Percentiles rank a stretch among this genome's conserved stretches.
phyloP scores from a whole-genome alignment of 2,329 filamentous ascomycete species.

The Aspergillus neoniger region DNA sequence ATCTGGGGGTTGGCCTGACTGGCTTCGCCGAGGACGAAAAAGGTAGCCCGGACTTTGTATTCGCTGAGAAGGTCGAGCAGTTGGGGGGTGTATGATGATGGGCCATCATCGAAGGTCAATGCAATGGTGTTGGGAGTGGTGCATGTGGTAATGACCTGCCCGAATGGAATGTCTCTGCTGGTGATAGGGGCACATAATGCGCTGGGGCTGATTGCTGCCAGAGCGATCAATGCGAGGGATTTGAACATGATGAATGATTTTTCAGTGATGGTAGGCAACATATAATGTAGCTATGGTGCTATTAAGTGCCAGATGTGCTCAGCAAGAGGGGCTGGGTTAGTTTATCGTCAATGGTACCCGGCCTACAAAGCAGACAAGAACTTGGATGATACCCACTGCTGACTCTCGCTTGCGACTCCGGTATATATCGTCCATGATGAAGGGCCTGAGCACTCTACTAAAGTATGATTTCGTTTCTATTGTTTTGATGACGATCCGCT shows the following conservation, averaged over 20 bases:
- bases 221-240: not conserved
- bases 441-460: not conserved
- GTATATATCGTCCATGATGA: not conserved
- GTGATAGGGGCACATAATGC: not conserved
- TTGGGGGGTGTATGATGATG: constrained; percentile 58
- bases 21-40: constrained; percentile 59
- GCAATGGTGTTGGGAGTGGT: constrained; percentile 58
- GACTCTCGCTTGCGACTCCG: not conserved
- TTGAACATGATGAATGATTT: not conserved
- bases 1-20: constrained; percentile 26
- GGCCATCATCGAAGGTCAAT: constrained; percentile 67
- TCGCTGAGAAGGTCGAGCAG: constrained; percentile 59
- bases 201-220: not conserved
- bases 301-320: not conserved
- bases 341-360: not conserved
- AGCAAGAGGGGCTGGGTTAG: not conserved
- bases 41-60: constrained; percentile 63
- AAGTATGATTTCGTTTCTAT: not conserved
- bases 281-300: not conserved
- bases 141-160: constrained; percentile 47
- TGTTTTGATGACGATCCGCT: not conserved
- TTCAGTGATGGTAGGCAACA: not conserved
- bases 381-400: not conserved
- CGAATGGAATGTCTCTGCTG: constrained; percentile 31
- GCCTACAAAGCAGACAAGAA: not conserved